Evolutionary conservation across 1,139 yeast genomes (phyloP), one percentile per base, ranked within the genome.

Genomic region (Williopsis jadinii): DNA sequence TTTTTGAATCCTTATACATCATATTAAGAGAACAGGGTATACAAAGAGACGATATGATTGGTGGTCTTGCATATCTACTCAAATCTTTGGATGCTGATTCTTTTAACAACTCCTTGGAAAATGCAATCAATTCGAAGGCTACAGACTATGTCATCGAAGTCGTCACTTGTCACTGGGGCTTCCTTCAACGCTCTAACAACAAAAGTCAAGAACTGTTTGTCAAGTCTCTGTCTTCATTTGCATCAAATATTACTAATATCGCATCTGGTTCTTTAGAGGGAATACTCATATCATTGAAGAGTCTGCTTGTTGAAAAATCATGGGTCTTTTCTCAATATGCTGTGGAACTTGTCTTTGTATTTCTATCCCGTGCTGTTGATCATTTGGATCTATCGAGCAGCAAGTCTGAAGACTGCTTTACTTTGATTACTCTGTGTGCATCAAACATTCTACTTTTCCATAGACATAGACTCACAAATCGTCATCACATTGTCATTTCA

Each of bases 291-390:
- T 44, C 61, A 2, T 40, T 77, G n/a, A 73, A 68, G 40, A 42
- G 54, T 1, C 51, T 71, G 12, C 61, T 82, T 24, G 61, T 73
- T 9, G 73, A 73, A 4, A 71, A 72, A 48, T 53, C 75, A 0
- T 79, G 86, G 84, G 51, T 75, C 1, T 69, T 85, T 41, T 68
- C 74, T n/a, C 96, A 86, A 57, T 83, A 82, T 54, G 59, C 75
- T 3, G 61, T 82, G 14, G 96, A 87, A 57, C 51, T 70, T 28
- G 58, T 71, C 2, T 44, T 82, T 3, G 58, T 69, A 3, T 43
- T 70, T 37, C 51, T 71, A 4, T 54, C 70, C 6, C 59, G 59
- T 30, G 38, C 64, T 5, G 45, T 64, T 32, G 49, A 46, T 46
- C 46, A 28, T 44, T 19, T 44, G 11, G 26, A 31, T 13, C 11